A percentile compares a stretch with the other conserved stretches of the same genome.
Conservation (phyloP, 306 rosid genomes). For the Crataegus laevigata region DNA sequence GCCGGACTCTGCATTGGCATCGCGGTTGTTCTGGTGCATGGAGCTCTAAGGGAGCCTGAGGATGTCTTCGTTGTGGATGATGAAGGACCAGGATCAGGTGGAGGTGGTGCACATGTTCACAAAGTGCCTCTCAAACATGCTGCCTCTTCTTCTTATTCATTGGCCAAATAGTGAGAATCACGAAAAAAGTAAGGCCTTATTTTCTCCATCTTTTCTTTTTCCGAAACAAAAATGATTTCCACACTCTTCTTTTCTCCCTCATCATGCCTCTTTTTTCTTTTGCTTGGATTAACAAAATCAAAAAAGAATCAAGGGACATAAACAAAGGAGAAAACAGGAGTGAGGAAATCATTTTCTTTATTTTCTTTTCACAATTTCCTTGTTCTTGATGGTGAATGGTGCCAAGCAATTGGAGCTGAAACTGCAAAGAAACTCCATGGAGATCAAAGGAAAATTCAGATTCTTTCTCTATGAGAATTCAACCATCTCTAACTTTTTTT, state of each 20-base stretch:
- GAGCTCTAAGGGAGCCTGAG: slow-evolving; percentile 43
- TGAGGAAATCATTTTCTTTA: background rate
- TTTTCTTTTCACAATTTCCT: background rate
- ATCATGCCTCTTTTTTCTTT: background rate
- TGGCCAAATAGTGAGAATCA: background rate
- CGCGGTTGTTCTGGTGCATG: slow-evolving; percentile 34
- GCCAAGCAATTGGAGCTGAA: background rate
- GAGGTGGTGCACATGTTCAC: slow-evolving; percentile 16
- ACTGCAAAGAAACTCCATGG: background rate
- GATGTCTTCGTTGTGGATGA: slow-evolving; percentile 39
- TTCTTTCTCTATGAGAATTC: background rate
- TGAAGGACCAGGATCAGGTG: slow-evolving; percentile 24
- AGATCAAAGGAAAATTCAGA: background rate
- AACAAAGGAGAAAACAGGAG: background rate
- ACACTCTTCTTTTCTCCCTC: background rate
- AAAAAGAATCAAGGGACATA: background rate
- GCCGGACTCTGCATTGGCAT: slow-evolving; percentile 29
- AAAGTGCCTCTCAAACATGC: slow-evolving; percentile 55
- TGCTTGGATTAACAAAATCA: background rate
- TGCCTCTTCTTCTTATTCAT: slow-evolving; percentile 55
- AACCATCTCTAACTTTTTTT: background rate
- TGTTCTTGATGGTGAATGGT: background rate
- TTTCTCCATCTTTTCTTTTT: background rate
- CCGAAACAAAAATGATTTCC: too few species aligned
- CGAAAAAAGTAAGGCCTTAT: background rate